phyloP scores from a whole-genome alignment of 2,329 filamentous ascomycete species.

The Fusarium redolens region DNA sequence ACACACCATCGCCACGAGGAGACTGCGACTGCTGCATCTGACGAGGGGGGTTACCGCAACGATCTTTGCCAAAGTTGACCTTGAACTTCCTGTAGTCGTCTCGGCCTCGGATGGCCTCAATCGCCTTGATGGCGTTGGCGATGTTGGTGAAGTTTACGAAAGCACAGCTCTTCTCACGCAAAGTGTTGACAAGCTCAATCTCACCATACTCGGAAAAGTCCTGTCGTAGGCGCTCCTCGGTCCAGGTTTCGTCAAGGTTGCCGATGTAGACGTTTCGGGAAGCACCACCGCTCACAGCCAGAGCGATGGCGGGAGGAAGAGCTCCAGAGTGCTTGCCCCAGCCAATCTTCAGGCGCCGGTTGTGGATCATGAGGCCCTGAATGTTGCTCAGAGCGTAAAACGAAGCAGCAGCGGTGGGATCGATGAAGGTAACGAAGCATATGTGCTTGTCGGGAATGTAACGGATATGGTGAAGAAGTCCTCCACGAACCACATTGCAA shows the following conservation, averaged over 20 bases:
- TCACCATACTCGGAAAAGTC: constrained; percentile 98
- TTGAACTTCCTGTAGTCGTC: constrained; percentile 99
- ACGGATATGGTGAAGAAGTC: constrained; percentile 95
- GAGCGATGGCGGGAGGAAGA: constrained; percentile 91
- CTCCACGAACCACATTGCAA: constrained; percentile 97
- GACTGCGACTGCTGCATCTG: constrained; percentile 80
- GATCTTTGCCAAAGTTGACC: constrained; percentile 99
- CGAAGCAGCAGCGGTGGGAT: constrained; percentile 95
- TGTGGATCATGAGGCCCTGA: constrained; percentile 99
- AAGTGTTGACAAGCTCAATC: constrained; percentile 95
- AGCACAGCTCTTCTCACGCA: constrained; percentile 98
- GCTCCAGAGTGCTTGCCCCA: constrained; percentile 99
- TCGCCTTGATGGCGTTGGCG: constrained; percentile 99
- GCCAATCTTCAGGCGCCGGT: constrained; percentile 95
- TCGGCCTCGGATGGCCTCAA: constrained; percentile 92
- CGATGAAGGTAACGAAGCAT: constrained; percentile 99
- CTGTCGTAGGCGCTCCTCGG: constrained; percentile 92
- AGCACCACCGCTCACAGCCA: constrained; percentile 95
- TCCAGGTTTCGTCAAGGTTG: constrained; percentile 97
- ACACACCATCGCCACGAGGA: constrained; percentile 71
- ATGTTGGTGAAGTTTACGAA: constrained; percentile 99
- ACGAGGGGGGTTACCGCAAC: constrained; percentile 94
- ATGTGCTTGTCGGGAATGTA: constrained; percentile 99
- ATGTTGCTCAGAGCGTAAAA: constrained; percentile 98
- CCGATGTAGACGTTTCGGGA: constrained; percentile 99